Evolutionary conservation across 1,284 basidiomycete species (phyloP), one percentile per base, ranked within the genome.

Genomic region (Ceratobasidium sp.): DNA sequence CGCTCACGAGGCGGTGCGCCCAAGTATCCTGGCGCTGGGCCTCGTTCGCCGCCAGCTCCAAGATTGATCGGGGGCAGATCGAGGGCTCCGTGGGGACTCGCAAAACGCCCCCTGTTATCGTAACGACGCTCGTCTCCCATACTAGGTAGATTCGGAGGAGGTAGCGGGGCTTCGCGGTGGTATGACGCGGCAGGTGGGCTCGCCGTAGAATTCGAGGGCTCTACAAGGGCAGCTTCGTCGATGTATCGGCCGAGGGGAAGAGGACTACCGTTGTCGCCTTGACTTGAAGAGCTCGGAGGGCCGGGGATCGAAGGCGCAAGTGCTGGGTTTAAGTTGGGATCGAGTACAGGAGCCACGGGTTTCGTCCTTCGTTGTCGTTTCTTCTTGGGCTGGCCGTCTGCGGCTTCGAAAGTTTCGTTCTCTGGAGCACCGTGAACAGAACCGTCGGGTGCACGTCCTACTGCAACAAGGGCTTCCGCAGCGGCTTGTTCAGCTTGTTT

Each of bases 381-480:
- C 67, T 75, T 77, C 47, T 75, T 77, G 22, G 57, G 75, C 48
- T 67, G 73, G 65, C 84, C 83, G 74, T 78, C 64, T 74, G 66
- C 45, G 3, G 80, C 84, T 65, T 89, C 89, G 27, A 83, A 84
- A 22, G 82, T 75, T 57, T 51, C 45, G 45, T 47, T 76, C 41
- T 75, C 72, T n/a, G 64, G 15, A 53, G 56, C 54, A 62, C 57
- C 50, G 62, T 74, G 62, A 33, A 36, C 27, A 64, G 71, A 57
- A 74, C 83, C 27, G 84, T 84, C 73, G 86, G 84, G 63, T 3
- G 59, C 67, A 64, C 91, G 88, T 24, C 92, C 91, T 29, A 94
- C 91, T 62, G 91, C 89, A 48, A 94, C 93, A 54, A 94, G 88
- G 1, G 92, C 90, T 82, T 94, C 93, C 15, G 93, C 93, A 5